Conservation (phyloP, 1,284 basidiomycete genomes). For the Mrakiaceae sp. region DNA sequence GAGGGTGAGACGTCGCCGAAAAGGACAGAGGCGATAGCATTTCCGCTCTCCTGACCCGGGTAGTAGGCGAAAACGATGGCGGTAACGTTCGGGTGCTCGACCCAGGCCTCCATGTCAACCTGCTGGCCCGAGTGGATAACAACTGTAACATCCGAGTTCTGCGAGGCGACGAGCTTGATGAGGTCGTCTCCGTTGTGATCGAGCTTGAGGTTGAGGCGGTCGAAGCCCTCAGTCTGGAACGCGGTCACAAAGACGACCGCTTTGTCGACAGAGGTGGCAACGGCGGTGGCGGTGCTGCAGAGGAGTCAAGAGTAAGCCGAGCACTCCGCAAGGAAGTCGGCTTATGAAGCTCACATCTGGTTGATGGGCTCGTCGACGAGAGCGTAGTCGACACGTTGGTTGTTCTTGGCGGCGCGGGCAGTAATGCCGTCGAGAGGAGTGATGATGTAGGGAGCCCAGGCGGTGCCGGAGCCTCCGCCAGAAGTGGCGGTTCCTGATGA, state of each 20-base stretch:
- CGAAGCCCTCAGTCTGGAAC: slow-evolving; percentile 18
- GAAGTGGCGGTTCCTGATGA: slow-evolving; percentile 28
- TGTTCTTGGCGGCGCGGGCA: slow-evolving; percentile 21
- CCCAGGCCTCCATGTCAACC: slow-evolving; percentile 21
- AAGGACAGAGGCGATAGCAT: slow-evolving; percentile 5
- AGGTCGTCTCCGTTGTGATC: slow-evolving; percentile 23
- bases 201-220: slow-evolving; percentile 28
- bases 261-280: slow-evolving; percentile 12
- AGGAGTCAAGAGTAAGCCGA: no score
- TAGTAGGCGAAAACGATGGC: slow-evolving; percentile 15
- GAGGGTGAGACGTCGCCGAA: slow-evolving; percentile 16
- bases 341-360: no score
- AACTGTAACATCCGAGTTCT: neutral
- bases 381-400: slow-evolving; percentile 28
- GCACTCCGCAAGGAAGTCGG: no score
- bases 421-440: slow-evolving; percentile 31
- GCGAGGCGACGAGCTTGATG: slow-evolving; percentile 9
- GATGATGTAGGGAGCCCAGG: slow-evolving; percentile 24
- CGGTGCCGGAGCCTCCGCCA: slow-evolving; percentile 32
- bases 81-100: slow-evolving; percentile 15
- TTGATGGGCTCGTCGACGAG: slow-evolving; percentile 9
- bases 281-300: neutral
- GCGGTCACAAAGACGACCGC: slow-evolving; percentile 19
- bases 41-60: slow-evolving; percentile 23
- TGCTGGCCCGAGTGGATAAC: slow-evolving; percentile 21